Evolutionary conservation across 805 yeast species (phyloP).

Genomic region (Starmerella vaccinii): DNA sequence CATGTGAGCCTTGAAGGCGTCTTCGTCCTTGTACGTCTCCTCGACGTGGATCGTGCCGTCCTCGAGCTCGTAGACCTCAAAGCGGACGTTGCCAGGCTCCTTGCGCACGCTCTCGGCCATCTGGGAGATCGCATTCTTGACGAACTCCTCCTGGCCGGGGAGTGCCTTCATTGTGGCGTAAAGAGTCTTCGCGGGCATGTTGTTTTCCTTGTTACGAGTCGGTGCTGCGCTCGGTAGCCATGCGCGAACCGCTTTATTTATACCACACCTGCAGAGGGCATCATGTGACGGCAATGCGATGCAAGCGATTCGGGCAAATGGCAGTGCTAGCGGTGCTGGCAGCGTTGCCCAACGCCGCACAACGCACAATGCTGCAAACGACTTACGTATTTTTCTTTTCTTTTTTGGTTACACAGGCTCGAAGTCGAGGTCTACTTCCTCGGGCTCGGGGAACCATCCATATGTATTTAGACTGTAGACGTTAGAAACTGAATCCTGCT

Average conservation of each 20-base stretch:
- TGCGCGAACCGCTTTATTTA: neutral
- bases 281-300: conserved; percentile 5
- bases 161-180: conserved; percentile 25
- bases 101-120: conserved; percentile 23
- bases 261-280: neutral
- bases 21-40: conserved; percentile 28
- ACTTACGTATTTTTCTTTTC: too few relatives aligned
- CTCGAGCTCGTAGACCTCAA: conserved; percentile 25
- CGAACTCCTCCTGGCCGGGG: conserved; percentile 23
- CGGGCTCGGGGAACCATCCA: conserved; percentile 60
- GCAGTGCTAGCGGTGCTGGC: too few relatives aligned
- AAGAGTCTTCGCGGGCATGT: conserved; percentile 17
- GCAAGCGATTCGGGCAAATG: neutral
- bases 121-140: conserved; percentile 20
- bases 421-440: conserved; percentile 20
- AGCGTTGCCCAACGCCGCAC: neutral
- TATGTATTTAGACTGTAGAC: conserved; percentile 36
- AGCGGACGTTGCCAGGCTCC: conserved; percentile 27
- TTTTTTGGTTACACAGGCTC: conserved; percentile 3
- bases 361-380: neutral
- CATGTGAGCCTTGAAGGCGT: conserved; percentile 27
- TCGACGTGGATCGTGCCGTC: conserved; percentile 25
- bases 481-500: conserved; percentile 19
- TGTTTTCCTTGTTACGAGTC: neutral
- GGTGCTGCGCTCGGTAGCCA: neutral